Percentiles rank a stretch among this genome's conserved stretches.
These are phyloP conservation scores for Trichophyton benhamiae DNA, from an alignment of 2,329 filamentous ascomycete species.

Conservation along the genomic window DNA sequence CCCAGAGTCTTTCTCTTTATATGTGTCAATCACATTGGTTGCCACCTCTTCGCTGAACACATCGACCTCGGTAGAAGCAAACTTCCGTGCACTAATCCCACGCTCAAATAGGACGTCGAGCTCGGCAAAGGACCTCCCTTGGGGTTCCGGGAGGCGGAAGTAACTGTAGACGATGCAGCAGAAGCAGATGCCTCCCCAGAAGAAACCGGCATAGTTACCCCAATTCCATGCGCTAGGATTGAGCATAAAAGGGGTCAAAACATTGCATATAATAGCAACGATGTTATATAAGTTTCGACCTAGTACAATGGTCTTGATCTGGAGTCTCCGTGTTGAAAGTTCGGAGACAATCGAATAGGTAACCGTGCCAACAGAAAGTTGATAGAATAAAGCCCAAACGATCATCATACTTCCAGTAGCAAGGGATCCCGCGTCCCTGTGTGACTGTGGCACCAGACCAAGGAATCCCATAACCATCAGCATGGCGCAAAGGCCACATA, in stretches of 20 bases:
- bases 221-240: slow-evolving; percentile 81
- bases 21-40: slow-evolving; percentile 10
- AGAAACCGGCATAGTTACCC: slow-evolving; percentile 78
- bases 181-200: slow-evolving; percentile 74
- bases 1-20: slow-evolving; percentile 5
- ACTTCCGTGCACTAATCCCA: slow-evolving; percentile 58
- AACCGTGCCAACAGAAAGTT: slow-evolving; percentile 77
- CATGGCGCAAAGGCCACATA: slow-evolving; percentile 61
- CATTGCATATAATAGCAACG: slow-evolving; percentile 66
- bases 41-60: slow-evolving; percentile 14
- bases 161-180: slow-evolving; percentile 69
- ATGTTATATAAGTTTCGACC: slow-evolving; percentile 72
- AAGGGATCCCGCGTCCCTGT: slow-evolving; percentile 51
- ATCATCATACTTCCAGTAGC: slow-evolving; percentile 81
- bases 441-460: slow-evolving; percentile 53
- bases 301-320: slow-evolving; percentile 84
- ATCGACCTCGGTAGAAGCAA: slow-evolving; percentile 27
- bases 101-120: slow-evolving; percentile 74
- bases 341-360: slow-evolving; percentile 83
- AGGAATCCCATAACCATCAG: slow-evolving; percentile 75
- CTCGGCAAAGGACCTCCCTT: slow-evolving; percentile 71
- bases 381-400: slow-evolving; percentile 69
- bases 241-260: slow-evolving; percentile 84
- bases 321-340: slow-evolving; percentile 65
- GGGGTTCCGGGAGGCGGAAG: slow-evolving; percentile 69